Evolutionary conservation across 2,329 filamentous ascomycete species (phyloP).

Genomic region (Cladophialophora immunda): DNA sequence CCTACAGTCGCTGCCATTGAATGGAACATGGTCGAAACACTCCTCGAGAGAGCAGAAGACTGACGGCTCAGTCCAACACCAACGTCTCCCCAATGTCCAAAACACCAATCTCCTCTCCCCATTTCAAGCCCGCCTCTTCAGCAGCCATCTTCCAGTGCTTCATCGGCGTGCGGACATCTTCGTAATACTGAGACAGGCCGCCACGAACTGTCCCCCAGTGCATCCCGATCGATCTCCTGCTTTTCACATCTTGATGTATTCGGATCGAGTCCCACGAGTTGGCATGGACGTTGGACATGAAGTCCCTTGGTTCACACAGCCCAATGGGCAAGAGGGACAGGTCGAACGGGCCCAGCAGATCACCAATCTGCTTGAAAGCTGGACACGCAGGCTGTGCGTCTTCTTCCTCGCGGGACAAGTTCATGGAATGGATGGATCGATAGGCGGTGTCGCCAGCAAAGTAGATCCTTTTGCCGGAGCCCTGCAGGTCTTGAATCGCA

Average conservation of each 20-base stretch:
- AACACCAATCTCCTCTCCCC: slow-evolving; percentile 48
- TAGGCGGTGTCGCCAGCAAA: slow-evolving; percentile 63
- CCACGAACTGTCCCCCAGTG: slow-evolving; percentile 56
- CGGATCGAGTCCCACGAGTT: slow-evolving; percentile 58
- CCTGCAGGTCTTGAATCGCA: slow-evolving; percentile 47
- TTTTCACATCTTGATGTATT: slow-evolving; percentile 58
- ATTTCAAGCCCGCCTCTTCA: slow-evolving; percentile 53
- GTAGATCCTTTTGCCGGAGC: slow-evolving; percentile 33
- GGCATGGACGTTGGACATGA: slow-evolving; percentile 57
- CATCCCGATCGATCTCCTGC: slow-evolving; percentile 60
- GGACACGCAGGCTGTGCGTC: slow-evolving; percentile 55
- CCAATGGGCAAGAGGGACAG: slow-evolving; percentile 60
- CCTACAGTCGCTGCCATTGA: neutral
- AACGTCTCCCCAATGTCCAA: slow-evolving; percentile 60
- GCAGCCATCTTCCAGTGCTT: slow-evolving; percentile 55
- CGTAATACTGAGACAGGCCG: slow-evolving; percentile 55
- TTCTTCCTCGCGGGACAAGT: slow-evolving; percentile 36
- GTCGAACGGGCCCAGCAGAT: slow-evolving; percentile 58
- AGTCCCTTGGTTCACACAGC: slow-evolving; percentile 55
- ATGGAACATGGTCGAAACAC: neutral
- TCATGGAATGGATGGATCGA: slow-evolving; percentile 44
- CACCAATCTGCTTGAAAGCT: slow-evolving; percentile 58
- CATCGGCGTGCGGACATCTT: slow-evolving; percentile 60
- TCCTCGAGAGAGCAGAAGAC: neutral
- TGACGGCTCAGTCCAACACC: slow-evolving; percentile 32